Evolutionary conservation across 2,329 filamentous ascomycete species (phyloP).

Genomic region (Chrysosporium queenslandicum): DNA sequence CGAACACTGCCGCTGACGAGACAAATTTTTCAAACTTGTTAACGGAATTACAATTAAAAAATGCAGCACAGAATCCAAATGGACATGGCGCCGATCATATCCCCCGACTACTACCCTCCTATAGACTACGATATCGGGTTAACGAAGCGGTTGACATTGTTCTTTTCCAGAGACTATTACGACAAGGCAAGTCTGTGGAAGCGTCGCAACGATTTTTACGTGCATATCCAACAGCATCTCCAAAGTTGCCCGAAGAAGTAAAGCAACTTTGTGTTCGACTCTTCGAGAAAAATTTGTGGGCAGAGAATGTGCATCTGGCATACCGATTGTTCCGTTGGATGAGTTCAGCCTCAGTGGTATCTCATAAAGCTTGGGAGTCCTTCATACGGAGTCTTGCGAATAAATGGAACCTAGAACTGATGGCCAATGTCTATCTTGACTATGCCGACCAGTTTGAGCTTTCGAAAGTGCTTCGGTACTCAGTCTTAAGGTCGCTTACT

Average conservation of each 20-base stretch:
- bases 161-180: slow-evolving; percentile 19
- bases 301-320: slow-evolving; percentile 33
- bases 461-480: slow-evolving; percentile 25
- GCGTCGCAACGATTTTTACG: slow-evolving; percentile 31
- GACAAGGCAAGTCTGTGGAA: slow-evolving; percentile 25
- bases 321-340: slow-evolving; percentile 29
- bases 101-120: not conserved
- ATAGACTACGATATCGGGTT: slow-evolving; percentile 2
- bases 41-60: slow-evolving; percentile 1
- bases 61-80: not conserved
- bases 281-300: slow-evolving; percentile 30
- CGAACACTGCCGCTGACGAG: not conserved
- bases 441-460: slow-evolving; percentile 24
- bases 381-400: slow-evolving; percentile 30
- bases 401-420: slow-evolving; percentile 25
- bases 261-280: slow-evolving; percentile 25
- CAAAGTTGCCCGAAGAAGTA: slow-evolving; percentile 21
- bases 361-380: slow-evolving; percentile 29
- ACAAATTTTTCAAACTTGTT: slow-evolving; percentile 1
- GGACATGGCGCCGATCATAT: not conserved
- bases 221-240: slow-evolving; percentile 16
- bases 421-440: slow-evolving; percentile 27
- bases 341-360: slow-evolving; percentile 26
- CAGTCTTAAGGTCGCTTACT: slow-evolving; percentile 30
- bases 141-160: not conserved